Evolutionary conservation across 1,284 basidiomycete genomes (phyloP), one percentile per base, ranked within the genome.

Genomic region (Puccinia horiana): DNA sequence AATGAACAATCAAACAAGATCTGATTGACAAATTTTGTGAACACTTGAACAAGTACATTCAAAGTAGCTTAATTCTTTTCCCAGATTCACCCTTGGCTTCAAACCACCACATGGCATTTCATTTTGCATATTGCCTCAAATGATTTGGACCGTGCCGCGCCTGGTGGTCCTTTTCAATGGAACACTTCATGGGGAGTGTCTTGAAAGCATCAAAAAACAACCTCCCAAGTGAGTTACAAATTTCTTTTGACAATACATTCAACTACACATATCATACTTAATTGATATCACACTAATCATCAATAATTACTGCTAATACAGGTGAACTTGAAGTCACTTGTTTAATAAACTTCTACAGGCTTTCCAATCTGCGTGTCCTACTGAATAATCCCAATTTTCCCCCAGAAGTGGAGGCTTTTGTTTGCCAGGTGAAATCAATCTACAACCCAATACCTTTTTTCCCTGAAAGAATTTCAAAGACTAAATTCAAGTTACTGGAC

Each of bases 81-180:
- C 42, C 61, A 0, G 29, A 78, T 32, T 18, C 26, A 8, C n/a
- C 23, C 4, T 63, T 78, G 4, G 76, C 42, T 14, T 63, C 76
- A 32, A 78, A 78, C 42, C 76, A 78, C 8, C 76, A 78, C 47
- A 78, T 78, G 76, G 76, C 76, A 18, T 37, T 78, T 26, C 76
- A 78, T 35, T n/a, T 67, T 1, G 35, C 44, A 23, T 42, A 78
- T 14, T 78, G 76, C 37, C 29, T 78, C 2, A 29, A 78, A 35
- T 47, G 29, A 32, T 78, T 63, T 47, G 76, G 76, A 40, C 76
- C 76, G 6, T 47, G 20, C 0, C 76, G 76, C 1, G 44, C 76
- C 6, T 67, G 61, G 61, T 67, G 76, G 76, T 67, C 76, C 2
- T 78, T 78, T 16, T 52, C 44, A 1, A 65, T 78, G 42, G 76